Evolutionary conservation across 139 green algal genomes (phyloP).

Genomic region (Auxenochlorella pyrenoidosa): DNA sequence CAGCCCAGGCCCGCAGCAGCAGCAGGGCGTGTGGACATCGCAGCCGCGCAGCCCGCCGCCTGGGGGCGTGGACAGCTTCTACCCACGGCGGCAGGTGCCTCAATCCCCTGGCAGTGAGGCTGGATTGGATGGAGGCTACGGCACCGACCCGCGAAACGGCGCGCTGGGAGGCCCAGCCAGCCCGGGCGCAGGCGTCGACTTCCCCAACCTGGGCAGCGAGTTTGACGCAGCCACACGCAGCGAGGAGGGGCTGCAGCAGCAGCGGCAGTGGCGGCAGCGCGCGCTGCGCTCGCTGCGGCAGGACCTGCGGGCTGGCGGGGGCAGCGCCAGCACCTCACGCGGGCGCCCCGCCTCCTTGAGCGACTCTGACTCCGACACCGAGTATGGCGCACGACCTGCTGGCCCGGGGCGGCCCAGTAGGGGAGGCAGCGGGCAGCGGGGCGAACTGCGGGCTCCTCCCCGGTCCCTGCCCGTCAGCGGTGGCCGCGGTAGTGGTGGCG

Average conservation of each 20-base stretch:
- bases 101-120: background rate
- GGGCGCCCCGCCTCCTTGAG: background rate
- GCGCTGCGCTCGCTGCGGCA: constrained; percentile 17
- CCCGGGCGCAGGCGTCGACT: no score
- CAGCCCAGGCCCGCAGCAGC: background rate
- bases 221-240: background rate
- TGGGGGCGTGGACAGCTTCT: background rate
- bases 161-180: no score
- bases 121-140: no score
- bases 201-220: no score
- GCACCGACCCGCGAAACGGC: no score
- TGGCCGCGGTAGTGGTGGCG: background rate
- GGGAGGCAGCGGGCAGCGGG: no score
- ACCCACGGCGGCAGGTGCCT: background rate
- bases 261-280: constrained; percentile 13
- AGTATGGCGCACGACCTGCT: background rate
- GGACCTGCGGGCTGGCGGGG: background rate
- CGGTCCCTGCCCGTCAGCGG: no score
- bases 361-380: background rate
- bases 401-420: background rate
- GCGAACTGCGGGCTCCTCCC: no score
- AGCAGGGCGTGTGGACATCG: constrained; percentile 2
- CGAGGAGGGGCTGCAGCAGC: constrained; percentile 20
- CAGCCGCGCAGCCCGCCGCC: background rate
- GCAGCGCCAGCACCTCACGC: background rate